Percentiles rank a stretch among this genome's conserved stretches.
Evolutionary conservation across 768 basidiomycete species (phyloP).

Genomic region (Trametes cubensis): DNA sequence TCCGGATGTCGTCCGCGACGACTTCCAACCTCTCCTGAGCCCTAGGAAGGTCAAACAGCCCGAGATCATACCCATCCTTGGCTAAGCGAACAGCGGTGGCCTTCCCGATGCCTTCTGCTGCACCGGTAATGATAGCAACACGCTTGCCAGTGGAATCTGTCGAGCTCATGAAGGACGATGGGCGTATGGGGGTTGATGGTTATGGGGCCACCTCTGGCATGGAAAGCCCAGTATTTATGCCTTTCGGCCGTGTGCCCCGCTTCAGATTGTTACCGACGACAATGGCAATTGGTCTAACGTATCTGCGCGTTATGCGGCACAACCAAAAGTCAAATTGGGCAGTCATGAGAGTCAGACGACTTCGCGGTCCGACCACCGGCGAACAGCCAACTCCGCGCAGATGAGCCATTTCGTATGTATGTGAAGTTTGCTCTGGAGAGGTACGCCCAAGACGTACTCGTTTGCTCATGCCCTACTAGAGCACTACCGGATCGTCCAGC

Average conservation of each 20-base stretch:
- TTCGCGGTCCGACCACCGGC: not conserved
- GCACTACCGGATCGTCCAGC: not conserved
- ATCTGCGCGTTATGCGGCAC: too few relatives aligned
- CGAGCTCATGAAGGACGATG: not conserved
- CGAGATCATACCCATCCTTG: conserved; percentile 29
- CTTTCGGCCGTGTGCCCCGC: not conserved
- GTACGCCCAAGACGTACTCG: not conserved
- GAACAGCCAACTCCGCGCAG: not conserved
- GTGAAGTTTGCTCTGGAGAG: not conserved
- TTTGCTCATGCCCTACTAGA: not conserved
- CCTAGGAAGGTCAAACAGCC: conserved; percentile 25
- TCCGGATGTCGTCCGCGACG: conserved; percentile 20
- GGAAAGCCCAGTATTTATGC: not conserved
- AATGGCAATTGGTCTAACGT: too few relatives aligned
- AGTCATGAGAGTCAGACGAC: not conserved
- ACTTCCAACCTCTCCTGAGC: conserved; percentile 15
- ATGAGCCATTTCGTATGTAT: not conserved
- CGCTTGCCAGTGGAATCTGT: conserved; percentile 2
- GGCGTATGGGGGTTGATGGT: not conserved
- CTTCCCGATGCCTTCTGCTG: conserved; percentile 33
- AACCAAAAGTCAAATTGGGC: not conserved
- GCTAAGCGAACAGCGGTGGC: conserved; percentile 33
- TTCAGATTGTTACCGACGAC: too few relatives aligned
- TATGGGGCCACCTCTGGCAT: not conserved
- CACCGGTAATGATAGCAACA: conserved; percentile 33